Evolutionary conservation across 495 filamentous ascomycete species (phyloP), one percentile per base, ranked within the genome.

Genomic region (Penicillium flavigenum): DNA sequence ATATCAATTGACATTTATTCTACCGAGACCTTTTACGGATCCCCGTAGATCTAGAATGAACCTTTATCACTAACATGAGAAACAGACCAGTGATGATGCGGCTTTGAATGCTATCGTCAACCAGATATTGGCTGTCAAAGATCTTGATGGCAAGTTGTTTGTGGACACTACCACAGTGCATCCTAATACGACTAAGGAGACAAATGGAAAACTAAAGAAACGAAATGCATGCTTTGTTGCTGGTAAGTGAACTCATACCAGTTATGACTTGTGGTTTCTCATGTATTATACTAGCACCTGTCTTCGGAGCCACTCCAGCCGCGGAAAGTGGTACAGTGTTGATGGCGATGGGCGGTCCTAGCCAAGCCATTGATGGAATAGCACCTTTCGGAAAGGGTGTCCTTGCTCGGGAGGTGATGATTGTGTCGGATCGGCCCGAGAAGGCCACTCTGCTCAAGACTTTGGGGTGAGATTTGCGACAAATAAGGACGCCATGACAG

Each of bases 101-200:
- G 51, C 57, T 4, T 49, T 60, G 45, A 31, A 24, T 24, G 14
- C 10, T 5, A 55, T 60, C 27, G 11, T 60, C 16, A 39, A 55
- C 17, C 49, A 60, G 11, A 46, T 60, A 14, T 31, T 59, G 22
- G 12, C 20, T 45, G 51, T 36, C 10, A 20, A 38, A 22, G 29
- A 60, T 34, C 39, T 60, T 2, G 22, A 41, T 31, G 34, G 44
- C 1, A 60, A 55, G 29, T 9, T 56, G 9, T 34, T 60, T 20
- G 51, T 56, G 26, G 57, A 60, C 26, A 60, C 57, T 3, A 60
- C 57, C 12, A 60, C 57, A 11, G 51, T 60, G 6, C 51, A 60
- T 51, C 36, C 57, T 17, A 49, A 34, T 44, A 60, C 45, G 2
- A 49, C 49, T 1, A 55, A 56, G 45, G 29, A 32, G 3, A 45